Evolutionary conservation across 163 green algal species (phyloP).

Genomic region (Scenedesmus sp.): DNA sequence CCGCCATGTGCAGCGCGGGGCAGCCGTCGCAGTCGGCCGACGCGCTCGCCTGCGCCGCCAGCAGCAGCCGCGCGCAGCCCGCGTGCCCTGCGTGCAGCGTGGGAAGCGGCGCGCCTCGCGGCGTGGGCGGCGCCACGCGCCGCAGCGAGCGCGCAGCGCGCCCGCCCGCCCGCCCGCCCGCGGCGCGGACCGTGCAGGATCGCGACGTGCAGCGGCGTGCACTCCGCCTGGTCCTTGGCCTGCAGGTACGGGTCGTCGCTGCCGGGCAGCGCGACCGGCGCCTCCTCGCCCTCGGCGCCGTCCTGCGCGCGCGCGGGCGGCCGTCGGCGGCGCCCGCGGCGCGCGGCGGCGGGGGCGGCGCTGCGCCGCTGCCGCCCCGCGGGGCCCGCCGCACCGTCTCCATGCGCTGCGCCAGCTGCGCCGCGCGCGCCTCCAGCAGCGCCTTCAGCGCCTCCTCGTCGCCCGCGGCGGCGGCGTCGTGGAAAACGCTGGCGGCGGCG

Average conservation of each 20-base stretch:
- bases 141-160: too few relatives aligned
- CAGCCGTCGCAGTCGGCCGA: conserved; percentile 67
- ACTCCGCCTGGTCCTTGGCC: conserved; percentile 53
- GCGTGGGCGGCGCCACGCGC: neutral
- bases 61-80: conserved; percentile 57
- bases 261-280: conserved; percentile 33
- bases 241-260: conserved; percentile 34
- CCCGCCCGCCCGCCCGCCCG: neutral
- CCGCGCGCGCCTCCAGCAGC: conserved; percentile 51
- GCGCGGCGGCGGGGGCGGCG: neutral
- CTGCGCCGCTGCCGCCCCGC: too few relatives aligned
- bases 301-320: neutral
- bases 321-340: neutral
- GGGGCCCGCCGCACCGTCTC: neutral
- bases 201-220: conserved; percentile 79
- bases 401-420: conserved; percentile 20
- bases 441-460: conserved; percentile 54
- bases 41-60: conserved; percentile 54
- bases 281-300: neutral
- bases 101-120: too few relatives aligned
- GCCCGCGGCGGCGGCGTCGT: conserved; percentile 70
- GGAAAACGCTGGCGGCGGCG: conserved; percentile 58
- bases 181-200: conserved; percentile 63
- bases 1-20: conserved; percentile 69
- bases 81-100: conserved; percentile 64